Conservation (phyloP, 176 grass and related monocot genomes). For the Musa beccarii region DNA sequence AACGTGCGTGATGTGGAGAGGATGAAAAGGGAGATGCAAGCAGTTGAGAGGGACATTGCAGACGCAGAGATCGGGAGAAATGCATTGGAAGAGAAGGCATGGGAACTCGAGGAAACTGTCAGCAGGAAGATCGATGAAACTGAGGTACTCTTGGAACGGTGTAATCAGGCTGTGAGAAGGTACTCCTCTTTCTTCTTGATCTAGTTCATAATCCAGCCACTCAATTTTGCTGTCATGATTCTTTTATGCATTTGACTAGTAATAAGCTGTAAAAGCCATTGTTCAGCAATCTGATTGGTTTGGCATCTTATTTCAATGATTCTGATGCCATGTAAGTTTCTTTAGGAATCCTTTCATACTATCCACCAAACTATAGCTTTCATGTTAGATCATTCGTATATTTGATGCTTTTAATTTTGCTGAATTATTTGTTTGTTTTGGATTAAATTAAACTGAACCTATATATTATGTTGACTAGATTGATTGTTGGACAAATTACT, state of each 20-base stretch:
- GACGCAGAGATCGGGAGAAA: constrained; percentile 35
- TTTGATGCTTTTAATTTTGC: no score
- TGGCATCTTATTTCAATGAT: not conserved
- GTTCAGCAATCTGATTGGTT: not conserved
- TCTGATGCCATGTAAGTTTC: no score
- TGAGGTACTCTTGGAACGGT: constrained; percentile 39
- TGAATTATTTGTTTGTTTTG: no score
- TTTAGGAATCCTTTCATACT: no score
- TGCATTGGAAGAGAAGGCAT: constrained; percentile 49
- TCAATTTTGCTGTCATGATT: not conserved
- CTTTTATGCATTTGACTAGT: not conserved
- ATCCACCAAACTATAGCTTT: no score
- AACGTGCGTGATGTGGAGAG: constrained; percentile 56
- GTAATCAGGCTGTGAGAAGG: constrained; percentile 66
- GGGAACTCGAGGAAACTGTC: constrained; percentile 59
- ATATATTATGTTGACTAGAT: no score
- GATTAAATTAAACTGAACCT: no score
- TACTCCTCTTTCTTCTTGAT: constrained; percentile 18
- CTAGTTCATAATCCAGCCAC: not conserved
- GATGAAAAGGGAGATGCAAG: constrained; percentile 63
- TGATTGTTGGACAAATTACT: no score
- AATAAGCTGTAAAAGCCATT: not conserved
- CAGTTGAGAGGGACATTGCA: constrained; percentile 43
- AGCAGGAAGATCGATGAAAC: constrained; percentile 49
- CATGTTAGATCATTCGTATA: no score